Evolutionary conservation across 2,329 filamentous ascomycete species (phyloP).

Genomic region (Oidium heveae): DNA sequence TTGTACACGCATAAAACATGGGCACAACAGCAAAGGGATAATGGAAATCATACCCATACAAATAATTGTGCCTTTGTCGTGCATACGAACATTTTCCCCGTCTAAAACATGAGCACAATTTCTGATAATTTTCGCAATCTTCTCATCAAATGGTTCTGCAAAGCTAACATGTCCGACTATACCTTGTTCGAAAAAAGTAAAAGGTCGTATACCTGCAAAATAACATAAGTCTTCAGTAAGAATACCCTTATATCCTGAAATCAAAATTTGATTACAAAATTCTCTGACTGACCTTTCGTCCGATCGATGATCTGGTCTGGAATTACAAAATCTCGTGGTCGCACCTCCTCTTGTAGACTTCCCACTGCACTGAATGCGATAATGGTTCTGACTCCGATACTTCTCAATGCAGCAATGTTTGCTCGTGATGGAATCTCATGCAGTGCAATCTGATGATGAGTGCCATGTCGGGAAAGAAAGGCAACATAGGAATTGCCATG

Average conservation of each 20-base stretch:
- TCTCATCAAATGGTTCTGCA: slow-evolving; percentile 76
- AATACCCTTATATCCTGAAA: background rate
- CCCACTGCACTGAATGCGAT: slow-evolving; percentile 93
- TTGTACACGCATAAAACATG: background rate
- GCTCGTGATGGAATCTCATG: slow-evolving; percentile 88
- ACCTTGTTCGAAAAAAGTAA: slow-evolving; percentile 85
- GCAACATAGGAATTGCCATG: slow-evolving; percentile 65
- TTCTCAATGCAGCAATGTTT: slow-evolving; percentile 92
- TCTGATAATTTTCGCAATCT: slow-evolving; percentile 49
- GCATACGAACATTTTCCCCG: slow-evolving; percentile 63
- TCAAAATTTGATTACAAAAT: no score
- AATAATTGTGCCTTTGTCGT: slow-evolving; percentile 62
- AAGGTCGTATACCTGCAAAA: slow-evolving; percentile 42
- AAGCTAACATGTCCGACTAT: slow-evolving; percentile 89
- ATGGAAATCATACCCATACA: slow-evolving; percentile 50
- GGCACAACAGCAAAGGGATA: no score
- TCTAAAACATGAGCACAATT: slow-evolving; percentile 50
- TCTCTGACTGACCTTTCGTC: slow-evolving; percentile 38
- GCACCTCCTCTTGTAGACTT: slow-evolving; percentile 73
- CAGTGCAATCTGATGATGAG: slow-evolving; percentile 69
- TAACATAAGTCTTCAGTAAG: background rate
- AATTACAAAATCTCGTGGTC: slow-evolving; percentile 87
- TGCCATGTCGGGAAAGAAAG: slow-evolving; percentile 81
- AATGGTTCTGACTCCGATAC: slow-evolving; percentile 68
- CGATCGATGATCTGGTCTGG: slow-evolving; percentile 94